phyloP scores from a whole-genome alignment of 257 asterid genomes.

The Knoxia roxburghii region DNA sequence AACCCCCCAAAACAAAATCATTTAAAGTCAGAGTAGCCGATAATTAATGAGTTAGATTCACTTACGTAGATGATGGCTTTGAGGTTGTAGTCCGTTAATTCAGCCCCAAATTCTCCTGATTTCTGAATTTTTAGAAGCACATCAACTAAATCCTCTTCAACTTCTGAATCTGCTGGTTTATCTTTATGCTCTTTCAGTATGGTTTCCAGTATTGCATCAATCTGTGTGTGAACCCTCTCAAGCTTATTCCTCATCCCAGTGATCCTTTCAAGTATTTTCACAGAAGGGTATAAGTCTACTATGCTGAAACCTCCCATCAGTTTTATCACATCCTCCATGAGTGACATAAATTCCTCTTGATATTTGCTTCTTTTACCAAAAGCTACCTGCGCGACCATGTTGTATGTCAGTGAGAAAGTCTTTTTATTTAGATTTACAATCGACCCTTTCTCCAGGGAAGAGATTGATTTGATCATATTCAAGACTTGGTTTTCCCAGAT shows the following conservation, averaged over 20 bases:
- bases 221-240: neutral
- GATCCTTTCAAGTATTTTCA: constrained; percentile 3
- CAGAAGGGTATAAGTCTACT: constrained; percentile 7
- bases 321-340: neutral
- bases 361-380: constrained; percentile 15
- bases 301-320: constrained; percentile 8
- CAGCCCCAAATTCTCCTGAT: constrained; percentile 1
- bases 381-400: constrained; percentile 5
- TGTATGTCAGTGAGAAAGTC: neutral
- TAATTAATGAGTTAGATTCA: neutral
- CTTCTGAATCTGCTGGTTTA: neutral
- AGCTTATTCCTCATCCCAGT: constrained; percentile 10
- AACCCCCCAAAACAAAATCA: no score
- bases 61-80: constrained; percentile 17
- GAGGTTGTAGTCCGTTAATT: constrained; percentile 6
- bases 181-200: constrained; percentile 10
- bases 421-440: constrained; percentile 10
- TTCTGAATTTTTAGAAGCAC: constrained; percentile 13
- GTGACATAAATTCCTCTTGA: constrained; percentile 3
- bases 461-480: constrained; percentile 9
- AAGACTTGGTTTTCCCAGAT: neutral
- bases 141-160: constrained; percentile 18
- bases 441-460: neutral
- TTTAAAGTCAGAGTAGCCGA: neutral
- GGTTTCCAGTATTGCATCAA: neutral